These are phyloP conservation scores for Penicillium crystallinum DNA, from an alignment of 495 filamentous ascomycete genomes.

Conservation along the genomic window DNA sequence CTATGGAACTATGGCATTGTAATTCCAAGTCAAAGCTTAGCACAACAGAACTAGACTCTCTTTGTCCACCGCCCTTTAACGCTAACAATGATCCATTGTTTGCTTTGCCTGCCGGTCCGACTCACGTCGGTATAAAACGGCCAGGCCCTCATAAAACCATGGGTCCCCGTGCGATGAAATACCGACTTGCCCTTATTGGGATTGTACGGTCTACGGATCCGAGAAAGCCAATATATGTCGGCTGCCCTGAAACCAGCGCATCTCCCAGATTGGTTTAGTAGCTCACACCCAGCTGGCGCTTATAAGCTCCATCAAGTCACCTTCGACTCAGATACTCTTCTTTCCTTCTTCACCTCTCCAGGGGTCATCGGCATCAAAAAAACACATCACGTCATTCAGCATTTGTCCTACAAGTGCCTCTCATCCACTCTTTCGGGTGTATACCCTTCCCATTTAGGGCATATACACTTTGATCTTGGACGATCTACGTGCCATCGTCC, in stretches of 20 bases:
- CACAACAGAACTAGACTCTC: neutral
- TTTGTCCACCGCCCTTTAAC: neutral
- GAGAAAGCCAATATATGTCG: neutral
- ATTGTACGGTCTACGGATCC: neutral
- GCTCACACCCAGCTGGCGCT: neutral
- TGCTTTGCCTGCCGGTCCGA: neutral
- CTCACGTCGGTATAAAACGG: neutral
- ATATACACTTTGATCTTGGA: neutral
- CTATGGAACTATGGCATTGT: neutral
- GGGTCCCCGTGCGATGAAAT: neutral
- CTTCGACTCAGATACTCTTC: neutral
- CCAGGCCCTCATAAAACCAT: neutral
- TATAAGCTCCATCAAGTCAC: neutral
- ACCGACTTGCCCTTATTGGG: neutral
- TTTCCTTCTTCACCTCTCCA: slow-evolving; percentile 1
- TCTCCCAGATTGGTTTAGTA: neutral
- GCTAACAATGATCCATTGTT: neutral
- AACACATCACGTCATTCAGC: neutral
- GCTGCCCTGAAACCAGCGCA: neutral
- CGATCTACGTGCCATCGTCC: neutral
- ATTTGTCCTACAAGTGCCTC: neutral
- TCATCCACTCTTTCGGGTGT: neutral
- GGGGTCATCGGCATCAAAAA: neutral
- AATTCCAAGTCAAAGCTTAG: neutral
- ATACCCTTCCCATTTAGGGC: neutral